A percentile compares a stretch with the other conserved stretches of the same genome.
phyloP scores from a whole-genome alignment of 306 rosid species.

The Castanea sativa region DNA sequence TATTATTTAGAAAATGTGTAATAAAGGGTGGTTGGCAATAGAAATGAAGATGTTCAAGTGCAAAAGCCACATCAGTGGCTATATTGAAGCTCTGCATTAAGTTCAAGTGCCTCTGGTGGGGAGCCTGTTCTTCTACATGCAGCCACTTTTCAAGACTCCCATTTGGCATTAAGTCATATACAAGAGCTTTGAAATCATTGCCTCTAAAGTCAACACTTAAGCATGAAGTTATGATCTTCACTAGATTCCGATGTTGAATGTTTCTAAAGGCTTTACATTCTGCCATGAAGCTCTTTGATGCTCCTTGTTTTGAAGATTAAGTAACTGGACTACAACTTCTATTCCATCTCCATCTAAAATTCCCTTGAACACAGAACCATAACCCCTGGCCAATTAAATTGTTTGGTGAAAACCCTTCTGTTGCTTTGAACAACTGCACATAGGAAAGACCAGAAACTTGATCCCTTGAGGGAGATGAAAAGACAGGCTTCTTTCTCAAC shows the following conservation, averaged over 20 bases:
- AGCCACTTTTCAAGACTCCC: not conserved
- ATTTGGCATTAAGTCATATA: not conserved
- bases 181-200: not conserved
- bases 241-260: not conserved
- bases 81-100: not conserved
- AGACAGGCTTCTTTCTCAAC: too few species aligned
- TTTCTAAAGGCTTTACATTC: not conserved
- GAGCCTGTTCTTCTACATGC: not conserved
- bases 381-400: not conserved
- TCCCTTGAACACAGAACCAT: not conserved
- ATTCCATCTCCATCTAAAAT: not conserved
- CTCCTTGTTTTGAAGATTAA: not conserved
- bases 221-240: not conserved
- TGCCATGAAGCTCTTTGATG: not conserved
- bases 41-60: conserved; percentile 8
- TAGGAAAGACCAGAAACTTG: too few species aligned
- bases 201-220: not conserved
- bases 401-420: not conserved
- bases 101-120: not conserved
- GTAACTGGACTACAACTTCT: not conserved
- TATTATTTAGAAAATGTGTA: too few species aligned
- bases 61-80: conserved; percentile 13
- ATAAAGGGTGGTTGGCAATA: not conserved
- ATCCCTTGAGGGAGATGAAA: too few species aligned
- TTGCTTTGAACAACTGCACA: not conserved